Conservation (phyloP, 2,329 filamentous ascomycete genomes). For the Calonectria hongkongensis region DNA sequence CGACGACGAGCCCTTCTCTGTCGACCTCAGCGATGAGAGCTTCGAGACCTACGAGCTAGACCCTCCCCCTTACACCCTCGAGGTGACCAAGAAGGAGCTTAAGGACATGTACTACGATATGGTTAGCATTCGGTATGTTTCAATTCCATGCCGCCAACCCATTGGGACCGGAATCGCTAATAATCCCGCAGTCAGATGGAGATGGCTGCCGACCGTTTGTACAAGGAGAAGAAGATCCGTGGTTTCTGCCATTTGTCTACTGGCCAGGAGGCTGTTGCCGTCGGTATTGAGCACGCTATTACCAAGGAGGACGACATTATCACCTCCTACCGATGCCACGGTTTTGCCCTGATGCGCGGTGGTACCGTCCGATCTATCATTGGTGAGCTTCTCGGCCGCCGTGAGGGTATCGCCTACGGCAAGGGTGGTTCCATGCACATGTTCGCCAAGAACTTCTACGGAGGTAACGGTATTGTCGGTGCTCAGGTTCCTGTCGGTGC, state of each 20-base stretch:
- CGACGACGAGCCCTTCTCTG: conserved; percentile 93
- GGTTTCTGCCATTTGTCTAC: conserved; percentile 99
- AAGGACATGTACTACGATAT: conserved; percentile 99
- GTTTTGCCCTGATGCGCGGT: conserved; percentile 97
- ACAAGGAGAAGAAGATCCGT: conserved; percentile 99
- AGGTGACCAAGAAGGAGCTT: conserved; percentile 97
- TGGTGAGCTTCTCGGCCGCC: conserved; percentile 94
- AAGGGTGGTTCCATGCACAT: conserved; percentile 99
- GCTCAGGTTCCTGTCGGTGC: conserved; percentile 98
- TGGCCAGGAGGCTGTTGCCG: conserved; percentile 97
- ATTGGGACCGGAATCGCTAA: conserved; percentile 50
- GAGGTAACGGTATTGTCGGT: conserved; percentile 99
- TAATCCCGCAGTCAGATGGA: conserved; percentile 89
- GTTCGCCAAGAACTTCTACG: conserved; percentile 98
- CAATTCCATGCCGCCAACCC: background rate
- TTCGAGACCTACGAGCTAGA: conserved; percentile 99
- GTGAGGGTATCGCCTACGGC: conserved; percentile 97
- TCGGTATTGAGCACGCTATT: conserved; percentile 97
- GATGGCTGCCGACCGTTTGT: conserved; percentile 98
- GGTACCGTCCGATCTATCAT: conserved; percentile 94
- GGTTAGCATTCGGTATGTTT: conserved; percentile 89
- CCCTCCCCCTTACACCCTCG: conserved; percentile 92
- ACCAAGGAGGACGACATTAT: conserved; percentile 94
- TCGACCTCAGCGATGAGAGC: conserved; percentile 96
- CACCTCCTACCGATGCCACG: conserved; percentile 99